Conservation (phyloP, 257 asterid species). For the Asclepias syriaca region DNA sequence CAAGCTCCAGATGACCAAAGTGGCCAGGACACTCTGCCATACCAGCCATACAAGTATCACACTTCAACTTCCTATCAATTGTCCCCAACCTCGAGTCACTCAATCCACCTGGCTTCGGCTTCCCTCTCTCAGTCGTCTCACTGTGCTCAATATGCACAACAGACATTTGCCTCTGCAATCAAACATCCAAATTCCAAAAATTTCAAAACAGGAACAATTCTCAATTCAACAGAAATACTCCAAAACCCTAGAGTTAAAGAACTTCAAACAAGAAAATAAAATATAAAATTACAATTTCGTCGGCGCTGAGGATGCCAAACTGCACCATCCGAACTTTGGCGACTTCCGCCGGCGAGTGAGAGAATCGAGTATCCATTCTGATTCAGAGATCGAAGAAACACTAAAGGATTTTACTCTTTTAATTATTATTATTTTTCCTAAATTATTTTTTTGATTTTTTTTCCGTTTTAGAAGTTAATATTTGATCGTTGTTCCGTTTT, state of each 20-base stretch:
- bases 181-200: background rate
- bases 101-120: slow-evolving; percentile 88
- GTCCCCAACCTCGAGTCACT: slow-evolving; percentile 93
- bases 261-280: background rate
- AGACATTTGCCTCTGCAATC: slow-evolving; percentile 89
- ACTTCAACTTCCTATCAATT: slow-evolving; percentile 88
- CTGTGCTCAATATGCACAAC: slow-evolving; percentile 96
- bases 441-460: background rate
- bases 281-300: slow-evolving; percentile 60
- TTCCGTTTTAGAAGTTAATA: background rate
- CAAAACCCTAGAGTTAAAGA: slow-evolving; percentile 9
- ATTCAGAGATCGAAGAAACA: background rate
- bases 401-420: too few relatives aligned
- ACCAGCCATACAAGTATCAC: slow-evolving; percentile 96
- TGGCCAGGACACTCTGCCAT: slow-evolving; percentile 99
- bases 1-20: slow-evolving; percentile 96
- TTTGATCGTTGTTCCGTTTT: background rate
- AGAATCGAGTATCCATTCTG: slow-evolving; percentile 80
- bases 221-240: background rate
- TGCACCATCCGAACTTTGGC: slow-evolving; percentile 82
- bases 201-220: background rate
- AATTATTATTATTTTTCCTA: too few relatives aligned
- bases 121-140: slow-evolving; percentile 93
- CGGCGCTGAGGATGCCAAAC: slow-evolving; percentile 92
- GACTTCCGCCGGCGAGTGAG: slow-evolving; percentile 94